A percentile compares a stretch with the other conserved stretches of the same genome.
Conservation (phyloP, 768 basidiomycete genomes). For the Lanmaoa pseudosensibilis region DNA sequence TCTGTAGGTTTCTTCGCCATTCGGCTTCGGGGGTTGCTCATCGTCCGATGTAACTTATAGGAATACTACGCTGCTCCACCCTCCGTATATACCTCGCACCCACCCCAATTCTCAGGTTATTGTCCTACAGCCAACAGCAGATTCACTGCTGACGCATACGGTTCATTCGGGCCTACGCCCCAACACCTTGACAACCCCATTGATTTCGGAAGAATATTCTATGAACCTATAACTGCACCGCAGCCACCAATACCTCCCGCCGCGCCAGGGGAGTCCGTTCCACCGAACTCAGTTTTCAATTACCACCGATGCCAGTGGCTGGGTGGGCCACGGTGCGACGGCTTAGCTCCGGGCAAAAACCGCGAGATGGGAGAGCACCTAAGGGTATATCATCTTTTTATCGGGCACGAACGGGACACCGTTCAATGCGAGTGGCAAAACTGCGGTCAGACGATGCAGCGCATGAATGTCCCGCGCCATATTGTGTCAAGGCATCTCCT, state of each 20-base stretch:
- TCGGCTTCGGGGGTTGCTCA: background rate
- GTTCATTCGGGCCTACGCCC: background rate
- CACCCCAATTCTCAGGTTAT: background rate
- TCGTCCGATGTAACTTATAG: constrained; percentile 3
- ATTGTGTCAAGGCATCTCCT: constrained; percentile 30
- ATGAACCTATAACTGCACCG: background rate
- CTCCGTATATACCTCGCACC: background rate
- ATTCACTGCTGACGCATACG: background rate
- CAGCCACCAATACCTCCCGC: constrained; percentile 20
- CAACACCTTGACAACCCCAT: background rate
- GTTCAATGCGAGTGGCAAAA: constrained; percentile 27
- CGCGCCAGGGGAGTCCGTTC: constrained; percentile 2
- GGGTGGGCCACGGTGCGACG: constrained; percentile 23
- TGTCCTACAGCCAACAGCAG: background rate
- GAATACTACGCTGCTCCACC: constrained; percentile 1
- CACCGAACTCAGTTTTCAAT: constrained; percentile 1
- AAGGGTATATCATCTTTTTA: constrained; percentile 18
- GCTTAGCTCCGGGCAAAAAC: constrained; percentile 28
- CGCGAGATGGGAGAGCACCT: constrained; percentile 33
- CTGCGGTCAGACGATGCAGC: constrained; percentile 25
- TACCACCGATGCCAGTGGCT: constrained; percentile 25
- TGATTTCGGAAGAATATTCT: background rate
- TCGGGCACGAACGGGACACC: constrained; percentile 28
- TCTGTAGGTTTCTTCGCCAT: constrained; percentile 8
- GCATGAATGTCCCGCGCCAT: constrained; percentile 33